Evolutionary conservation across 1,284 basidiomycete genomes (phyloP).

Genomic region (Trametes versicolor): DNA sequence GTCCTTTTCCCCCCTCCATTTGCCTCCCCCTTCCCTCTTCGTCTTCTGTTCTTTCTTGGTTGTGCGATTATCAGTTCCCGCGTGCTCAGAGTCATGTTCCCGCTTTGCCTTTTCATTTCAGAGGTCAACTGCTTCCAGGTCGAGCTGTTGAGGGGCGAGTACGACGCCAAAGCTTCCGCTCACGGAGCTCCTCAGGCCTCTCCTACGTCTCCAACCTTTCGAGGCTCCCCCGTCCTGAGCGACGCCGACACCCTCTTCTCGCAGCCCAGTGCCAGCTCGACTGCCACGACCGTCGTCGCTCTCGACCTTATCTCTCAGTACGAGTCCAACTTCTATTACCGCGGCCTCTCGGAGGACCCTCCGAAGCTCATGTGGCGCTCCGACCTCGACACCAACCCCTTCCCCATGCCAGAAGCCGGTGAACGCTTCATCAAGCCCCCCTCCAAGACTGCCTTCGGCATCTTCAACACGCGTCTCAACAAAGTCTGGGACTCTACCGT

Average conservation of each 20-base stretch:
- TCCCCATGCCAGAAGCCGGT: slow-evolving; percentile 42
- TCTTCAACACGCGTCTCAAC: slow-evolving; percentile 47
- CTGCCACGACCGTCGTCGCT: slow-evolving; percentile 33
- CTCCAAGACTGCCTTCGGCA: slow-evolving; percentile 49
- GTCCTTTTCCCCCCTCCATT: slow-evolving; percentile 23
- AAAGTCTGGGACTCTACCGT: slow-evolving; percentile 44
- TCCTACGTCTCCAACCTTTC: slow-evolving; percentile 12
- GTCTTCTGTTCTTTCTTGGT: slow-evolving; percentile 16
- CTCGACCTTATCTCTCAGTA: slow-evolving; percentile 43
- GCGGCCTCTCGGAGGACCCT: slow-evolving; percentile 48
- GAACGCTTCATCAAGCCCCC: slow-evolving; percentile 42
- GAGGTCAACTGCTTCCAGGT: slow-evolving; percentile 46
- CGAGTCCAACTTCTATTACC: slow-evolving; percentile 44
- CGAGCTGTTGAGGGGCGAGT: slow-evolving; percentile 41
- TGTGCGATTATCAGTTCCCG: slow-evolving; percentile 34
- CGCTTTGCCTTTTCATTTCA: slow-evolving; percentile 41
- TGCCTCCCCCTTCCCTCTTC: neutral
- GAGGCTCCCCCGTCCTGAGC: slow-evolving; percentile 40
- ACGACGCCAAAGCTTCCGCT: slow-evolving; percentile 29
- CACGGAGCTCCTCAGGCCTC: slow-evolving; percentile 27
- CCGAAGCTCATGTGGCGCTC: slow-evolving; percentile 50
- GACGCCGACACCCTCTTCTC: slow-evolving; percentile 39
- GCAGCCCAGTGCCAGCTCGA: slow-evolving; percentile 33
- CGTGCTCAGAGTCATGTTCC: slow-evolving; percentile 37
- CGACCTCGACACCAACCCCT: slow-evolving; percentile 46